Conservation (phyloP, 179 eudicot genomes). For the Sideroxylon spinosum region DNA sequence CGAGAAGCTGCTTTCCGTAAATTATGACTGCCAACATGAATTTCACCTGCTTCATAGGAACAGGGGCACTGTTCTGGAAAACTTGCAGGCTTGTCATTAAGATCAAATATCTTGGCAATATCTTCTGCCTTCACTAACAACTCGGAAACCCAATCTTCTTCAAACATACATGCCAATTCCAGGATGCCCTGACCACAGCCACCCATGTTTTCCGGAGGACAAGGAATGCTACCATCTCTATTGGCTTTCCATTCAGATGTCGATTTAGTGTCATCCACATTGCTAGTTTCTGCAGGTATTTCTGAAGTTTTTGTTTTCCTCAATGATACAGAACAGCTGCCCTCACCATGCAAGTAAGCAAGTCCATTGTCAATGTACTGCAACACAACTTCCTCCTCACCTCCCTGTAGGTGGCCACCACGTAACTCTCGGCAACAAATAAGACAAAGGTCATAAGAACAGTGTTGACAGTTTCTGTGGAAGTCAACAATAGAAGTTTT, state of each 20-base stretch:
- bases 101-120: slow-evolving; percentile 10
- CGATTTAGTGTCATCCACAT: slow-evolving; percentile 4
- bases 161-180: slow-evolving; percentile 38
- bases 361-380: slow-evolving; percentile 30
- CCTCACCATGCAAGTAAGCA: slow-evolving; percentile 38
- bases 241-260: slow-evolving; percentile 54
- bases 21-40: slow-evolving; percentile 8
- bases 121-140: slow-evolving; percentile 46
- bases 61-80: slow-evolving; percentile 36
- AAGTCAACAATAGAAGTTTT: slow-evolving; percentile 50
- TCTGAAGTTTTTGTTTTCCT: not conserved
- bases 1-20: slow-evolving; percentile 45
- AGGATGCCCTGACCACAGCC: slow-evolving; percentile 59
- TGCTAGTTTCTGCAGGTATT: slow-evolving; percentile 9
- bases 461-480: slow-evolving; percentile 50
- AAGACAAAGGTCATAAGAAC: slow-evolving; percentile 56
- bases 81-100: slow-evolving; percentile 13
- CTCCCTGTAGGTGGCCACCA: slow-evolving; percentile 35
- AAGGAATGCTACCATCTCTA: slow-evolving; percentile 54
- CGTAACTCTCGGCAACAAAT: slow-evolving; percentile 59
- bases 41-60: slow-evolving; percentile 21
- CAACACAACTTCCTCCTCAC: slow-evolving; percentile 32
- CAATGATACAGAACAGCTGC: not conserved
- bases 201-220: slow-evolving; percentile 47
- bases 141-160: slow-evolving; percentile 32